Evolutionary conservation across 805 yeast genomes (phyloP).

Genomic region (Saturnispora sekii): DNA sequence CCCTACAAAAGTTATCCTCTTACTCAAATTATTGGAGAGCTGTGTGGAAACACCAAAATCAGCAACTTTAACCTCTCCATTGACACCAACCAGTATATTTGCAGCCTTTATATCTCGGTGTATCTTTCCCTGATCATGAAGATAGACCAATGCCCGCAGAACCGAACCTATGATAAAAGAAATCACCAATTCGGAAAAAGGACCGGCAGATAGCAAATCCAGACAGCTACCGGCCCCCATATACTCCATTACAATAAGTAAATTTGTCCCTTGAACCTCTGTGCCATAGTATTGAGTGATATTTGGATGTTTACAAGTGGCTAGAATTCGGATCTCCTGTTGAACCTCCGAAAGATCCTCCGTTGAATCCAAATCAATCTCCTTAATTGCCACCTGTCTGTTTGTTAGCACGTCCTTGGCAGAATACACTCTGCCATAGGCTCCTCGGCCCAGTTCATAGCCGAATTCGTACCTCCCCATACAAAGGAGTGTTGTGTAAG

Average conservation of each 20-base stretch:
- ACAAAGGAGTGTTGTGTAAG: background rate
- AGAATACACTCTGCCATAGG: slow-evolving; percentile 67
- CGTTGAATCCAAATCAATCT: slow-evolving; percentile 60
- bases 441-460: slow-evolving; percentile 64
- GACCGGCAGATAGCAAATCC: slow-evolving; percentile 52
- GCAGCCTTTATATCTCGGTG: slow-evolving; percentile 96
- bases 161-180: slow-evolving; percentile 47
- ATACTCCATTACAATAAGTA: slow-evolving; percentile 77
- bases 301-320: slow-evolving; percentile 54
- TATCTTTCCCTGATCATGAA: slow-evolving; percentile 67
- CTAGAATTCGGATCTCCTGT: slow-evolving; percentile 57
- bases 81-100: slow-evolving; percentile 60
- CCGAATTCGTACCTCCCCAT: slow-evolving; percentile 29
- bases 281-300: slow-evolving; percentile 66
- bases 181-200: slow-evolving; percentile 46
- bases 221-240: slow-evolving; percentile 71
- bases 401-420: slow-evolving; percentile 39
- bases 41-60: slow-evolving; percentile 96
- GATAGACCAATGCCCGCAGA: slow-evolving; percentile 49
- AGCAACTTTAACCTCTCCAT: slow-evolving; percentile 77
- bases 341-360: slow-evolving; percentile 69
- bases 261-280: slow-evolving; percentile 55
- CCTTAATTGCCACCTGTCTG: slow-evolving; percentile 48
- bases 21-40: slow-evolving; percentile 43
- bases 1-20: slow-evolving; percentile 45